Percentiles rank a stretch among this genome's conserved stretches.
Evolutionary conservation across 192 early-diverging fungal species (phyloP).

Genomic region (Geranomyces variabilis): DNA sequence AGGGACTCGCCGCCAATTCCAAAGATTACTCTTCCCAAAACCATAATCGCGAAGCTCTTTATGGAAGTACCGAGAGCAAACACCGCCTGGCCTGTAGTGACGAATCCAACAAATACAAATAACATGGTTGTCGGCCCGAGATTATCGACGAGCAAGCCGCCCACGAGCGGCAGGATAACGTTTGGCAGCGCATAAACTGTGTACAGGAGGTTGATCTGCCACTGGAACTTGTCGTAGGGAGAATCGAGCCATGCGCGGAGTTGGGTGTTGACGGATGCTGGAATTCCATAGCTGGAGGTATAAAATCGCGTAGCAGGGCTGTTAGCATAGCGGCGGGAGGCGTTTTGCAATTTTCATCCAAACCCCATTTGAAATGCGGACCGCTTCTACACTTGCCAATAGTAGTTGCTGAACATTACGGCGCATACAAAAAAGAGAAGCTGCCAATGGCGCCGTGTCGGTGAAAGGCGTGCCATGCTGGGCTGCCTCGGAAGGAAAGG

Average conservation of each 20-base stretch:
- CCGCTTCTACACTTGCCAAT: neutral
- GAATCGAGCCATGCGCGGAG: conserved; percentile 47
- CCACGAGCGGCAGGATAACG: conserved; percentile 65
- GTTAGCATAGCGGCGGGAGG: too few species aligned
- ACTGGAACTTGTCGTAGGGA: conserved; percentile 47
- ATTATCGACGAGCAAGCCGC: conserved; percentile 59
- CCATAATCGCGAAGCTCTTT: conserved; percentile 51
- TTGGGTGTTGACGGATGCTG: conserved; percentile 59
- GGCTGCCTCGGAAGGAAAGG: too few species aligned
- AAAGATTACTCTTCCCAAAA: conserved; percentile 62
- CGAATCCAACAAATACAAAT: conserved; percentile 48
- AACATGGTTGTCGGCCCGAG: conserved; percentile 55
- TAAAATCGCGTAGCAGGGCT: neutral
- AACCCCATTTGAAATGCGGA: neutral
- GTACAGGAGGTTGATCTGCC: conserved; percentile 63
- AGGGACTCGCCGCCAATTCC: conserved; percentile 65
- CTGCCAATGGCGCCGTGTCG: conserved; percentile 22
- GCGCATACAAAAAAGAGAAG: conserved; percentile 41
- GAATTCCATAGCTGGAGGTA: conserved; percentile 53
- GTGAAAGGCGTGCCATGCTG: too few species aligned
- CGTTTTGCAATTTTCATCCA: neutral
- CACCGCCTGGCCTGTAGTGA: conserved; percentile 60
- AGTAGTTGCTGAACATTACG: conserved; percentile 38
- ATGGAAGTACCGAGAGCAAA: conserved; percentile 61
- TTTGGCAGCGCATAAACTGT: conserved; percentile 69